These are phyloP conservation scores for Parathielavia appendiculata DNA, from an alignment of 495 filamentous ascomycete genomes.

Conservation along the genomic window DNA sequence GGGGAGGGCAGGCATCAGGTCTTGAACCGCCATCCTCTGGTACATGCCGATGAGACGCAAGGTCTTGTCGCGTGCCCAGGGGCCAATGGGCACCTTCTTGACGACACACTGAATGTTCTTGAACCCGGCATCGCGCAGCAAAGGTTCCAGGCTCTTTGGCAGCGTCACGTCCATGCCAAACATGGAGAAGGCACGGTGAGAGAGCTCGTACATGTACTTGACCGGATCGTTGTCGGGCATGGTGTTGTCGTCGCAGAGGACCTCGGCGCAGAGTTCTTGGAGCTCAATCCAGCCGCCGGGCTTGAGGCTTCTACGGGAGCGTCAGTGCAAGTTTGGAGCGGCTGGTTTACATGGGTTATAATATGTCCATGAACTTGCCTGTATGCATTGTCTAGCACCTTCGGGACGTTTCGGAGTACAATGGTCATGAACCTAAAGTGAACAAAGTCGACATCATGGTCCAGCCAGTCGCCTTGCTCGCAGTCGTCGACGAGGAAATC, in stretches of 20 bases:
- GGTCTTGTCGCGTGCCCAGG: constrained; percentile 52
- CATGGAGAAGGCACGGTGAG: constrained; percentile 28
- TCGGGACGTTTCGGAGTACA: constrained; percentile 44
- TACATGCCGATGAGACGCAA: constrained; percentile 52
- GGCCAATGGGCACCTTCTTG: constrained; percentile 51
- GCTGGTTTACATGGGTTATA: neutral
- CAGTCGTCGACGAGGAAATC: constrained; percentile 45
- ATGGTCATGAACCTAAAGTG: constrained; percentile 40
- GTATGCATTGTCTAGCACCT: constrained; percentile 35
- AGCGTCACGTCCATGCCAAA: constrained; percentile 44
- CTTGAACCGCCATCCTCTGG: constrained; percentile 43
- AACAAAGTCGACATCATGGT: constrained; percentile 36
- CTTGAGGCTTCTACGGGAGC: constrained; percentile 29
- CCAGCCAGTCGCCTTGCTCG: constrained; percentile 40
- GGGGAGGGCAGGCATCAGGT: constrained; percentile 48
- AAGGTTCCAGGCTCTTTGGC: constrained; percentile 44
- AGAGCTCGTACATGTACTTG: constrained; percentile 27
- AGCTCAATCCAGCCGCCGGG: constrained; percentile 40
- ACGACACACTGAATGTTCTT: constrained; percentile 49
- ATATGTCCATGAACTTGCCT: constrained; percentile 25
- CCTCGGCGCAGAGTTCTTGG: constrained; percentile 39
- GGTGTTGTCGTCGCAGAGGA: constrained; percentile 39
- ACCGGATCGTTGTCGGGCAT: constrained; percentile 36
- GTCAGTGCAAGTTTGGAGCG: neutral
- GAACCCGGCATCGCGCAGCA: constrained; percentile 52